Evolutionary conservation across 2,329 filamentous ascomycete species (phyloP).

Genomic region (Coniochaeta ligniaria): DNA sequence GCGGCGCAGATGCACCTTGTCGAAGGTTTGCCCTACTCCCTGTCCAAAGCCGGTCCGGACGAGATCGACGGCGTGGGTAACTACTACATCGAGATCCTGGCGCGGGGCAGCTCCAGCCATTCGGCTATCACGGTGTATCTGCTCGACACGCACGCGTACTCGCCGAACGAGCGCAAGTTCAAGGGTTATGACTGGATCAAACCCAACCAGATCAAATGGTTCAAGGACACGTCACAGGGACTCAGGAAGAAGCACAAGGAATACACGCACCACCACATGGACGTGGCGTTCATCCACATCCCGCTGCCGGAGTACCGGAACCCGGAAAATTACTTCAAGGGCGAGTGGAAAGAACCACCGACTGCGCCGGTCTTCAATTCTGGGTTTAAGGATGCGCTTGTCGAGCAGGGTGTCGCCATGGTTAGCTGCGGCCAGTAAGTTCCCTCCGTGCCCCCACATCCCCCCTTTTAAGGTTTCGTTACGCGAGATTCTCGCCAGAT

Average conservation of each 20-base stretch:
- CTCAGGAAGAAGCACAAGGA: conserved; percentile 72
- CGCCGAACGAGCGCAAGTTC: conserved; percentile 79
- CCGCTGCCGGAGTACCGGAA: conserved; percentile 83
- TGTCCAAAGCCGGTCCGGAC: conserved; percentile 76
- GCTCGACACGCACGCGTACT: conserved; percentile 87
- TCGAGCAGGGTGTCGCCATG: conserved; percentile 77
- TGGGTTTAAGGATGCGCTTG: conserved; percentile 83
- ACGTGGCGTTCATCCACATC: conserved; percentile 96
- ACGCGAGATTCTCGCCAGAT: background rate
- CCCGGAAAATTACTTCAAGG: conserved; percentile 51
- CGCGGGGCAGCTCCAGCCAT: conserved; percentile 70
- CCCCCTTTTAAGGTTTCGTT: background rate
- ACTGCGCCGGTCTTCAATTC: conserved; percentile 88
- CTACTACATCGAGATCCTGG: conserved; percentile 86
- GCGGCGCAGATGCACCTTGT: conserved; percentile 77
- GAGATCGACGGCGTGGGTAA: conserved; percentile 89
- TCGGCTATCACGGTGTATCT: conserved; percentile 93
- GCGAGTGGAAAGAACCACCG: conserved; percentile 72
- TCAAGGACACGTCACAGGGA: conserved; percentile 66
- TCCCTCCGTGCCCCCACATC: background rate
- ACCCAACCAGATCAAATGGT: conserved; percentile 90
- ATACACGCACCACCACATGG: conserved; percentile 89
- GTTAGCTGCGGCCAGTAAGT: conserved; percentile 85
- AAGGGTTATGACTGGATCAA: conserved; percentile 98
- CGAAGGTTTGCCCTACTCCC: conserved; percentile 79